These are phyloP conservation scores for Tillandsia fasciculata DNA, from an alignment of 176 grass and related monocot genomes.

Conservation along the genomic window DNA sequence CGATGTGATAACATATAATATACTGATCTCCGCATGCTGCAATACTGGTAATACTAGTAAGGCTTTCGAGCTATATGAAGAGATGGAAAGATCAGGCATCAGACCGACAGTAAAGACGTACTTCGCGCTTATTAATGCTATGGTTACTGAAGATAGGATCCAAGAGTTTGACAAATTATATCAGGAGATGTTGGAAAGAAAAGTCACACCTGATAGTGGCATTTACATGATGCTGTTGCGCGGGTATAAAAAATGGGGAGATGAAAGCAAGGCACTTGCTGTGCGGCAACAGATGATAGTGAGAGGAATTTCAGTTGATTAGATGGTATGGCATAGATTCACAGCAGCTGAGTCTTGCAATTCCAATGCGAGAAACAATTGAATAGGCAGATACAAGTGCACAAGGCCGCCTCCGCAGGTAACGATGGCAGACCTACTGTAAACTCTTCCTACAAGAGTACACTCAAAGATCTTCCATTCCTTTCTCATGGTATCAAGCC, in stretches of 20 bases:
- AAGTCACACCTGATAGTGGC: conserved; percentile 34
- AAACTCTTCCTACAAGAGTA: no score
- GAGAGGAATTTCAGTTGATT: conserved; percentile 27
- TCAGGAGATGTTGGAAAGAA: conserved; percentile 39
- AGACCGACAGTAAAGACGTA: conserved; percentile 38
- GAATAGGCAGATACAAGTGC: no score
- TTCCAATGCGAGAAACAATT: no score
- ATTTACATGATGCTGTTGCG: conserved; percentile 31
- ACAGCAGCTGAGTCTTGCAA: no score
- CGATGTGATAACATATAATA: conserved; percentile 52
- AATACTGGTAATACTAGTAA: conserved; percentile 25
- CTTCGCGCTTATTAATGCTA: conserved; percentile 26
- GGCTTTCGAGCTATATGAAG: conserved; percentile 41
- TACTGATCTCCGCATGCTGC: conserved; percentile 52
- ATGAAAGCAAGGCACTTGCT: conserved; percentile 32
- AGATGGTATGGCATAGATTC: not conserved
- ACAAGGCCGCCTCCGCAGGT: no score
- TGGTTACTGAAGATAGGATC: conserved; percentile 32
- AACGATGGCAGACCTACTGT: no score
- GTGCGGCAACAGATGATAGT: conserved; percentile 35
- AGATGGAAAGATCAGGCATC: conserved; percentile 38
- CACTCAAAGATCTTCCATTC: no score
- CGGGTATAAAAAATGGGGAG: conserved; percentile 32
- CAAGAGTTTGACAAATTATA: conserved; percentile 43
- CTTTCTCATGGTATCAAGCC: no score